Evolutionary conservation across 805 yeast species (phyloP), one percentile per base, ranked within the genome.

Genomic region (Starmerella ratchasimensis): DNA sequence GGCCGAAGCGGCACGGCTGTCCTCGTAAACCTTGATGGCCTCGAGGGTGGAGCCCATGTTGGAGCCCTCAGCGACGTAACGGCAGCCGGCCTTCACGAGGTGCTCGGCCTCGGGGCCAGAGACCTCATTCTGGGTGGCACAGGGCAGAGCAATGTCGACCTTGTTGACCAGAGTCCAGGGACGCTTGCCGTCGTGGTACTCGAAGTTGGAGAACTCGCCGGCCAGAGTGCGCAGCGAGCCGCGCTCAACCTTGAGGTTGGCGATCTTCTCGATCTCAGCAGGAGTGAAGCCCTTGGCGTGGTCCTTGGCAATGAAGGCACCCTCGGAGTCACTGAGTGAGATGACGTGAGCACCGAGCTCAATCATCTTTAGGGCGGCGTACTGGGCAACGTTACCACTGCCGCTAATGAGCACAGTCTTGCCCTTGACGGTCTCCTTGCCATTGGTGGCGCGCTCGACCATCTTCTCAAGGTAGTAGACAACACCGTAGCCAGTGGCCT

Each of bases 41-140:
- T 88, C 97, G 66, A 80, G 79, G 54, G 96, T 86, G 52, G 94
- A 88, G 60, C 98, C 97, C 98, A 88, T 88, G 71, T 88, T 88
- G 59, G 97, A 88, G 61, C 98, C 98, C 74, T 88, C 98, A 54
- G 98, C 97, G 59, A 88, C 76, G 71, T 63, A 86, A 66, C 79
- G 79, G 64, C 77, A 74, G 58, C 96, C 97, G 48, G 90, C 80
- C 54, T 80, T 86, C 51, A 88, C 76, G 59, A 88, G 76, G 57
- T 88, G 82, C 71, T 80, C 75, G 49, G 98, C 98, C 71, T 88
- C 98, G 49, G 78, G 93, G 58, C 90, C 95, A 52, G 90, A 75
- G 48, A 88, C 88, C 72, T 88, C 98, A 68, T 88, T 88, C 69
- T 88, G 98, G 46, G 98, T 88, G 46, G 98, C 98, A 68, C 81